Percentiles rank a stretch among this genome's conserved stretches.
Evolutionary conservation across 106 monocot genomes (phyloP).

Genomic region (Apostasia shenzhenica): DNA sequence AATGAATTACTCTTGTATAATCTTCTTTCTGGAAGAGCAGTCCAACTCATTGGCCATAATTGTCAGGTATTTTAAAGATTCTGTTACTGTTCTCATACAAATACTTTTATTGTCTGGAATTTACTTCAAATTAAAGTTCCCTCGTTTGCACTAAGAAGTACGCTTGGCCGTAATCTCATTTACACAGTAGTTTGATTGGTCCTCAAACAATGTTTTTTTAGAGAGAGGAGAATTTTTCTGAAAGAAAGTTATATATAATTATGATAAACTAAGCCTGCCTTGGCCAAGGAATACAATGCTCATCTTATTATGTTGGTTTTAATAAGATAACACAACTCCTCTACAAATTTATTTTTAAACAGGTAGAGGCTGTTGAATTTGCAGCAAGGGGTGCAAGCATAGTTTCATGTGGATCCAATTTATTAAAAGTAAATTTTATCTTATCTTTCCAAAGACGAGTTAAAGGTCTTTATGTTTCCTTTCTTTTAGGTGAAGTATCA

Average conservation of each 20-base stretch:
- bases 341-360: conserved; percentile 8
- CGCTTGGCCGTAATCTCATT: no score
- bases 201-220: no score
- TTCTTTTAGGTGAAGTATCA: not conserved
- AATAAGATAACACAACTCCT: not conserved
- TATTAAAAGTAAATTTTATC: conserved; percentile 52
- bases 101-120: no score
- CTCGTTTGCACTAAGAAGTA: no score
- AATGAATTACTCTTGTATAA: conserved; percentile 82
- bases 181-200: no score
- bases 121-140: no score
- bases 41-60: conserved; percentile 67
- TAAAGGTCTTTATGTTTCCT: not conserved
- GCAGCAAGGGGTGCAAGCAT: conserved; percentile 83
- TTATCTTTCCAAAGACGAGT: not conserved
- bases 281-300: no score
- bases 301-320: not conserved
- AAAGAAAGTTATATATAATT: no score
- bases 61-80: conserved; percentile 42
- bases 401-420: conserved; percentile 78
- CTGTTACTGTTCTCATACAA: no score
- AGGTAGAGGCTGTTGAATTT: conserved; percentile 85
- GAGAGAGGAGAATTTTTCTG: no score
- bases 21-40: conserved; percentile 76
- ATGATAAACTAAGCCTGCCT: no score